Evolutionary conservation across 2,329 filamentous ascomycete species (phyloP), one percentile per base, ranked within the genome.

Genomic region (Penicillium sp.): DNA sequence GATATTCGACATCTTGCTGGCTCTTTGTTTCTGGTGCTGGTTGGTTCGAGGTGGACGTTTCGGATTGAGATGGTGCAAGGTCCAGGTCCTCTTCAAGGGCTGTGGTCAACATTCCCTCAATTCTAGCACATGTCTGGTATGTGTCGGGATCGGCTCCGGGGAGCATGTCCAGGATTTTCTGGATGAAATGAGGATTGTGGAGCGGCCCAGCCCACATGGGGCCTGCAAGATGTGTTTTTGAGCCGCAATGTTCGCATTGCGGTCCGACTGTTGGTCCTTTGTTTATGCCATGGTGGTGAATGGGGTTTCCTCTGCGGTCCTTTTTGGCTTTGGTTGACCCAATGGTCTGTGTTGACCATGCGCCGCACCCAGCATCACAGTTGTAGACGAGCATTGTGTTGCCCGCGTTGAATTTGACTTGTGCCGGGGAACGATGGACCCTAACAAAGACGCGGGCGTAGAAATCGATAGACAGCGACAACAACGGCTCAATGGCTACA

Each of bases 391-490:
- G 57, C 91, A 99, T 96, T 0, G 88, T 93, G 69, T 92, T 96
- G 30, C 89, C 87, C 2, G 89, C 88, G 16, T 90, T 77, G 55
- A 95, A 91, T 68, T 97, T 99, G 65, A 96, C 91, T 46, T 89
- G 85, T 3, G 85, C 85, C 0, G 90, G 88, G 3, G 88, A 89
- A 58, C 83, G 88, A 52, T 81, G 79, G 30, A 99, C 80, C 16
- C 86, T 83, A 38, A 99, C 85, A 65, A 97, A 99, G 2, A 96
- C 79, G 38, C 95, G 83, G 16, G 86, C 84, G 66, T 99, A 99
- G 69, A 95, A 99, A 70, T 99, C 93, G 54, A 97, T 95, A 2
- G 89, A 96, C 1, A 99, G 80, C 5, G 89, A 95, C 10, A 99
- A 79, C 3, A 96, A 79, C 0, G 93, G 93, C 69, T 97, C 91